Evolutionary conservation across 2,329 filamentous ascomycete genomes (phyloP), one percentile per base, ranked within the genome.

Genomic region (Claviceps citrina): DNA sequence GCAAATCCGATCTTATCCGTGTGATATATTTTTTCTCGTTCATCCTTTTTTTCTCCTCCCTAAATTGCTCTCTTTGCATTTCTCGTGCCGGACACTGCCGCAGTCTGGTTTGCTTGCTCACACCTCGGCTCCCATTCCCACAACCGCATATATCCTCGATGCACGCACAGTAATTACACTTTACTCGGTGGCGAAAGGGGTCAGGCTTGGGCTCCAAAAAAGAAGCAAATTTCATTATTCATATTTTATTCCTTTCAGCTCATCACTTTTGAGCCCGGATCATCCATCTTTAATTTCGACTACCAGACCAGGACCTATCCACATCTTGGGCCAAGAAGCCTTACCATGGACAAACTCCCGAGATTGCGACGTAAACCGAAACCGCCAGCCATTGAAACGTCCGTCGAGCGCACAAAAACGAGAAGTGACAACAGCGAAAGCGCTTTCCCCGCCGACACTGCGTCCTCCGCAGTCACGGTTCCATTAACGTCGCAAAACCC

Each of bases 341-440:
- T 15, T 18, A 39, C 7, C 44, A 65, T 65, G 62, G 62, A 65
- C 47, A 62, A 58, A 48, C 55, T 65, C 41, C 56, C 62, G 37
- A 58, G 61, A 47, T 57, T 65, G 38, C 60, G 62, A 39, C 62
- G 63, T 44, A 64, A 64, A 51, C 61, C 60, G 31, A 65, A 64
- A 54, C 60, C 57, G 13, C 62, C 61, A 15, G 59, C 62, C 44
- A 60, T 65, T 47, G 59, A 63, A 42, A 64, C 62, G 6, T 54
- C 59, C 33, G 49, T 63, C 49, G 57, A 59, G 38, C 53, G 58
- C 43, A 52, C 51, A 41, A n/a, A n/a, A n/a, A n/a, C n/a, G n/a
- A 54, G 47, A 41, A 50, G 46, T 36, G 48, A 54, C 36, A 49
- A 53, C 16, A 41, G 46, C 45, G 56, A 53, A 41, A 51, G 50